Percentiles rank a stretch among this genome's conserved stretches.
Evolutionary conservation across 768 basidiomycete genomes (phyloP).

Genomic region (Leccinum ochraceum): DNA sequence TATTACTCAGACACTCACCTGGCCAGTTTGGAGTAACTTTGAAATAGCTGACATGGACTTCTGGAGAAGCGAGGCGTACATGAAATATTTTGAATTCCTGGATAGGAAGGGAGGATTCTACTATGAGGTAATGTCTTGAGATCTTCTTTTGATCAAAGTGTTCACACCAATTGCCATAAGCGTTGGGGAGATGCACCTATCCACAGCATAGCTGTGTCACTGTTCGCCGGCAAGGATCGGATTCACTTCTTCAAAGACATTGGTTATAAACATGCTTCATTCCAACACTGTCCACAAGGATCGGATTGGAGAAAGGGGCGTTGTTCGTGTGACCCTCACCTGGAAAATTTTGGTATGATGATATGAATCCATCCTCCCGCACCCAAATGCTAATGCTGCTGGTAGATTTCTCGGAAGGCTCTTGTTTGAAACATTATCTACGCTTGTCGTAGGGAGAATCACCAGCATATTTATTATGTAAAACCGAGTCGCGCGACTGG

Average conservation of each 20-base stretch:
- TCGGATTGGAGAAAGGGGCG: conserved; percentile 73
- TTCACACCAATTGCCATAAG: conserved; percentile 35
- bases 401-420: conserved; percentile 30
- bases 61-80: conserved; percentile 82
- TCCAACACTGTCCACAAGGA: conserved; percentile 90
- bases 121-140: conserved; percentile 59
- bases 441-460: conserved; percentile 24
- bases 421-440: conserved; percentile 31
- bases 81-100: conserved; percentile 79
- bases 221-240: conserved; percentile 86
- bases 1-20: not conserved
- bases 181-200: conserved; percentile 96
- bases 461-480: not conserved
- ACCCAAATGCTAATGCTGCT: conserved; percentile 7
- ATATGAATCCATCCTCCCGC: not conserved
- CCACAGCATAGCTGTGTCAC: conserved; percentile 86
- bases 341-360: conserved; percentile 68
- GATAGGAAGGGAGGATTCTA: conserved; percentile 86
- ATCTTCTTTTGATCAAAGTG: not conserved
- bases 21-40: conserved; percentile 88
- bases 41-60: conserved; percentile 86
- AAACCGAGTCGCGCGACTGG: not conserved
- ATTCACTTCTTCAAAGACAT: conserved; percentile 96
- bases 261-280: conserved; percentile 90
- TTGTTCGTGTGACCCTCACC: conserved; percentile 76